Evolutionary conservation across 768 basidiomycete genomes (phyloP).

Genomic region (Leucosporidium scottii): DNA sequence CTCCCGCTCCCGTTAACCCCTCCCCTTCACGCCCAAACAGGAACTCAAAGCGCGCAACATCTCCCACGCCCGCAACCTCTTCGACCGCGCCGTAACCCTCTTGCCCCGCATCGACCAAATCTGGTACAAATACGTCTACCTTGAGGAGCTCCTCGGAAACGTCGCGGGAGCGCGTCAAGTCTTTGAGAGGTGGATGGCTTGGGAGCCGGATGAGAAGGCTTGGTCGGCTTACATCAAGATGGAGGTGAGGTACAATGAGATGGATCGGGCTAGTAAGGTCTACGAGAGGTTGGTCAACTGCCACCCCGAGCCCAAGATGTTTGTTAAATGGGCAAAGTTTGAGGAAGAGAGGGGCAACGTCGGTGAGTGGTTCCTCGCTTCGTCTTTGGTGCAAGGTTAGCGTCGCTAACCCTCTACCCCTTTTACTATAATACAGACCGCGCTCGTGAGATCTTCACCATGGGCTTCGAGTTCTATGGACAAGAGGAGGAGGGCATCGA

Average conservation of each 20-base stretch:
- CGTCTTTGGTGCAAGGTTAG: no score
- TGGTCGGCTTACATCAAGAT: conserved; percentile 99
- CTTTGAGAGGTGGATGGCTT: conserved; percentile 98
- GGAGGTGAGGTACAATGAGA: conserved; percentile 85
- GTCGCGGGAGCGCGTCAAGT: conserved; percentile 93
- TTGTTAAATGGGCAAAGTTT: conserved; percentile 62
- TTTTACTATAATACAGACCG: conserved; percentile 46
- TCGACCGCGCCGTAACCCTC: conserved; percentile 92
- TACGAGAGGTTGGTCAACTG: conserved; percentile 77
- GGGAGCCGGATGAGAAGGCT: conserved; percentile 99
- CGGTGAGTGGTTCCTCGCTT: conserved; percentile 27
- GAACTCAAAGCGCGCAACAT: conserved; percentile 97
- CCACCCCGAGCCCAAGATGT: conserved; percentile 57
- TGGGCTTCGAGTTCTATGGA: conserved; percentile 79
- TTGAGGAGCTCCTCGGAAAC: conserved; percentile 94
- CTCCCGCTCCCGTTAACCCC: not conserved
- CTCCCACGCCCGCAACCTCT: conserved; percentile 91
- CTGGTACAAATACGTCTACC: conserved; percentile 99
- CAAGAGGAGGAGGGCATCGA: conserved; percentile 50
- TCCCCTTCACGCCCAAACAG: conserved; percentile 20
- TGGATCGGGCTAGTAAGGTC: conserved; percentile 82
- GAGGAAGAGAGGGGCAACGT: conserved; percentile 55
- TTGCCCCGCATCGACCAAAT: conserved; percentile 93
- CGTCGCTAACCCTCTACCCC: no score
- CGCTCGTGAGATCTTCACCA: conserved; percentile 81